Conservation (phyloP, 257 asterid species). For the Asclepias syriaca region DNA sequence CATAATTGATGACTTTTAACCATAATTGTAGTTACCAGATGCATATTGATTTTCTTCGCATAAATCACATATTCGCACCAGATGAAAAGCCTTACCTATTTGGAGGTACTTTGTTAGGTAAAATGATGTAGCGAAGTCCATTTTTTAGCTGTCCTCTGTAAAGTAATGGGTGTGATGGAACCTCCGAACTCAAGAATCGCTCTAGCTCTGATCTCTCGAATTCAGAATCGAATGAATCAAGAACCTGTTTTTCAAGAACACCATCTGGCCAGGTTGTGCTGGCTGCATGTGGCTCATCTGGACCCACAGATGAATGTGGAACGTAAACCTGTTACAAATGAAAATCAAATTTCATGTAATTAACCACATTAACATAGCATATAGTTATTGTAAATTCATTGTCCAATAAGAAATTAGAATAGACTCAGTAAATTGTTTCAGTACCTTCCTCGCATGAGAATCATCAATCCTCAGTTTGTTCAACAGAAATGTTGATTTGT, state of each 20-base stretch:
- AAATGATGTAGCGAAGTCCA: conserved; percentile 91
- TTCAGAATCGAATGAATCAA: conserved; percentile 55
- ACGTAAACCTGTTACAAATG: conserved; percentile 41
- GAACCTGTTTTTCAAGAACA: conserved; percentile 60
- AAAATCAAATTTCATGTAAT: conserved; percentile 16
- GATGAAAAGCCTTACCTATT: conserved; percentile 46
- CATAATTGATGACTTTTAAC: no score
- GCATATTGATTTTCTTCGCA: not conserved
- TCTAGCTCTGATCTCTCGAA: conserved; percentile 56
- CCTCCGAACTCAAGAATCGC: conserved; percentile 56
- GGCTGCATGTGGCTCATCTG: conserved; percentile 99
- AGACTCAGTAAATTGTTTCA: not conserved
- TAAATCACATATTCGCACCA: not conserved
- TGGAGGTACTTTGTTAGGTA: conserved; percentile 97
- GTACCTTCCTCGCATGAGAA: conserved; percentile 39
- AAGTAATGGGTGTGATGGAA: conserved; percentile 91
- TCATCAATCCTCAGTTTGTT: conserved; percentile 30
- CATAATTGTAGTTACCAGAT: not conserved
- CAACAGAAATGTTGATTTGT: conserved; percentile 55
- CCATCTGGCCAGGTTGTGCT: conserved; percentile 94
- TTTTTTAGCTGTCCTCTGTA: conserved; percentile 87
- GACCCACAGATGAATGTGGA: conserved; percentile 83
- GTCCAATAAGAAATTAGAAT: not conserved
- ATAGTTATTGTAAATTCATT: not conserved
- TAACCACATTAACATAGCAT: conserved; percentile 15